Evolutionary conservation across 805 yeast genomes (phyloP), one percentile per base, ranked within the genome.

Genomic region (Candida coquimbonensis): DNA sequence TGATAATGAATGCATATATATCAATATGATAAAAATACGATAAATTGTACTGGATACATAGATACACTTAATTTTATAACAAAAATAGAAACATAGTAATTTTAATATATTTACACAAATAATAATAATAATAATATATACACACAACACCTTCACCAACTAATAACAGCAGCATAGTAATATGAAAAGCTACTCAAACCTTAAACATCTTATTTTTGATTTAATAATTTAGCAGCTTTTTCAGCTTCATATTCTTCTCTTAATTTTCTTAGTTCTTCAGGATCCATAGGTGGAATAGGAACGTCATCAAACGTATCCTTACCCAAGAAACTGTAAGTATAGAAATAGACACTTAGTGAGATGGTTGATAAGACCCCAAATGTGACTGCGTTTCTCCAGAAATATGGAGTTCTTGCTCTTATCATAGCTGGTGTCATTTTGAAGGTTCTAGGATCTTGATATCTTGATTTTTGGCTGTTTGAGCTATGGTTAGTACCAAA

Each of bases 381-480:
- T 0, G 81, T 77, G 17, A 78, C 68, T 60, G 83, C 76, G 63
- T 90, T 91, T 57, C 74, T 79, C 75, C 81, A 78, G 67, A 89
- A 87, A 60, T 78, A 91, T 37, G 96, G 97, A 49, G 76, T 73
- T 64, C 98, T 78, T 40, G 96, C 96, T 53, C 98, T 75, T 53
- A 87, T 72, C 74, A 91, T 80, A 7, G 96, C 96, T 14, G 96
- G 96, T 1, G 96, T 87, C 91, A 89, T 89, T 60, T 83, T 83
- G 66, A 78, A 83, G 32, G 90, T 85, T 52, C 70, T 68, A 34
- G 80, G 83, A 63, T 85, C 87, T 44, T 75, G 77, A 59, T 78
- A 75, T 42, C 65, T 70, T 4, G 77, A 70, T 21, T 67, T 69
- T 50, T 50, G 53, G 31, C 62, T 58, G 25, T 36, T 5, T 4